These are phyloP conservation scores for Melanomma pulvis-pyrius DNA, from an alignment of 495 filamentous ascomycete species.

Conservation along the genomic window DNA sequence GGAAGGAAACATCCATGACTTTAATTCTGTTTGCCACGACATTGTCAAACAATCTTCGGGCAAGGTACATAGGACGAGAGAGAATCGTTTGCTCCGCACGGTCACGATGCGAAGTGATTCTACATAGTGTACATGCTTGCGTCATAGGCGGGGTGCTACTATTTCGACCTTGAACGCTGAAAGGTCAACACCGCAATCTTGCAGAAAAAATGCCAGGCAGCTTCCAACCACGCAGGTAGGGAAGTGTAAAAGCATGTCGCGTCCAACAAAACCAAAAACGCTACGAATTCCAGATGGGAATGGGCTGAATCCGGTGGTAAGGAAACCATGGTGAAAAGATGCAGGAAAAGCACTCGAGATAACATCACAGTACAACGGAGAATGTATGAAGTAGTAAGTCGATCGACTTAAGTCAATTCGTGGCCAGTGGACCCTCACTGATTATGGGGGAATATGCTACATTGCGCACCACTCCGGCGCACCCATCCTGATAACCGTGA, in stretches of 20 bases:
- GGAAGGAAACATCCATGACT: conserved; percentile 24
- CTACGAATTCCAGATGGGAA: background rate
- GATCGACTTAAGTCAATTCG: conserved; percentile 27
- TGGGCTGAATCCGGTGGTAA: too few relatives aligned
- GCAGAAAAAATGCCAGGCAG: too few relatives aligned
- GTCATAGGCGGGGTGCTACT: conserved; percentile 16
- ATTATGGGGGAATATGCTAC: conserved; percentile 37
- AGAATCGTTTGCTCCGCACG: background rate
- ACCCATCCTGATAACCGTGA: conserved; percentile 31
- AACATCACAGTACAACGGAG: too few relatives aligned
- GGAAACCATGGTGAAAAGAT: background rate
- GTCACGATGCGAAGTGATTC: background rate
- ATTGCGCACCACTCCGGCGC: conserved; percentile 26
- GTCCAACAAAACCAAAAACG: background rate
- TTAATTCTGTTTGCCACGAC: conserved; percentile 20
- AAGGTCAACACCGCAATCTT: background rate
- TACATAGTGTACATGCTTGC: background rate
- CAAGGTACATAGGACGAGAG: background rate
- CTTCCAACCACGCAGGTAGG: background rate
- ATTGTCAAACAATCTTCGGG: background rate
- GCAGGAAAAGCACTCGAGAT: too few relatives aligned
- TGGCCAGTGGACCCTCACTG: conserved; percentile 35
- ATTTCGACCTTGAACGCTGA: background rate
- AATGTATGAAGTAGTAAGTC: conserved; percentile 10
- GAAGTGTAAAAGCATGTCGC: background rate